Evolutionary conservation across 1,139 yeast species (phyloP).

Genomic region (Kluyveromyces marxianus): DNA sequence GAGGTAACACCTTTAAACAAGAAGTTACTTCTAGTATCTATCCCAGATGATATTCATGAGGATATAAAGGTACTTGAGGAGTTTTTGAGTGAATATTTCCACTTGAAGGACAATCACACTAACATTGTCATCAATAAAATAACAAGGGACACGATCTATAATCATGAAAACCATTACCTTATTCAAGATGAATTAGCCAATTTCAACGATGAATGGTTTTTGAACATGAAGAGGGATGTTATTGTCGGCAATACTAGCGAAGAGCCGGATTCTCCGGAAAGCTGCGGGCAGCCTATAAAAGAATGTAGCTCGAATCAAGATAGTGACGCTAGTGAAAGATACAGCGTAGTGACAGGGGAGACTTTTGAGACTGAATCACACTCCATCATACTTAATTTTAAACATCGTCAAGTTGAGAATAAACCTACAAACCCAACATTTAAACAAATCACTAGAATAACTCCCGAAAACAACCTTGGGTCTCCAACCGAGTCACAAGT

Average conservation of each 20-base stretch:
- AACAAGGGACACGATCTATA: slow-evolving; percentile 19
- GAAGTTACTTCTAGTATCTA: slow-evolving; percentile 27
- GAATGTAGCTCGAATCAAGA: slow-evolving; percentile 3
- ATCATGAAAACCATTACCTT: slow-evolving; percentile 30
- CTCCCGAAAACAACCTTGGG: not conserved
- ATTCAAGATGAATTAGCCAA: slow-evolving; percentile 25
- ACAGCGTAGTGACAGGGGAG: slow-evolving; percentile 5
- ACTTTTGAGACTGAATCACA: slow-evolving; percentile 11
- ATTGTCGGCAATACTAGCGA: slow-evolving; percentile 6
- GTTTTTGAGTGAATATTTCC: slow-evolving; percentile 27
- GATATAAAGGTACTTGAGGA: slow-evolving; percentile 25
- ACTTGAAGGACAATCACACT: slow-evolving; percentile 17
- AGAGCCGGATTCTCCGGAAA: slow-evolving; percentile 3
- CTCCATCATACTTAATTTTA: slow-evolving; percentile 22
- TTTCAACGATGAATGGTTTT: slow-evolving; percentile 23
- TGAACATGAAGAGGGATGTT: slow-evolving; percentile 12
- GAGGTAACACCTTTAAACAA: slow-evolving; percentile 10
- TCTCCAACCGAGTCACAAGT: slow-evolving; percentile 7
- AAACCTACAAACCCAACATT: slow-evolving; percentile 1
- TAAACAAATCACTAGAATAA: slow-evolving; percentile 4
- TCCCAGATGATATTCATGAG: slow-evolving; percentile 27
- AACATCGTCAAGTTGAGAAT: not conserved
- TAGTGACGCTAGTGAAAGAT: not conserved
- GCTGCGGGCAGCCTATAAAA: slow-evolving; percentile 1
- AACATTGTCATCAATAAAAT: slow-evolving; percentile 26